These are phyloP conservation scores for Neofusicoccum parvum DNA, from an alignment of 2,329 filamentous ascomycete species.

Conservation along the genomic window DNA sequence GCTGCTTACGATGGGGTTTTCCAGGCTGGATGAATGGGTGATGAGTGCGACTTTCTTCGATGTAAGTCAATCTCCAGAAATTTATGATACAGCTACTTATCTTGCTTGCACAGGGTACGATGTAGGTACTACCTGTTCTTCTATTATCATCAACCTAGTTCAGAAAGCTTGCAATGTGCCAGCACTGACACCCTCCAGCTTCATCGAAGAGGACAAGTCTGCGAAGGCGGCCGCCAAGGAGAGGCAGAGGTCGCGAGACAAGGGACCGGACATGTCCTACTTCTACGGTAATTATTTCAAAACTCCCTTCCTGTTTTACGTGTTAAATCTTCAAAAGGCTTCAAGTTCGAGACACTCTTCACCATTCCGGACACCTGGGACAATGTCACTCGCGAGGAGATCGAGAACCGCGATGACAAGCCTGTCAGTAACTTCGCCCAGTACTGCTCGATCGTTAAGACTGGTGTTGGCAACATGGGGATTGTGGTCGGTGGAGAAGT, in stretches of 20 bases:
- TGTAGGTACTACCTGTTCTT: slow-evolving; percentile 45
- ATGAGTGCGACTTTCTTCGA: slow-evolving; percentile 95
- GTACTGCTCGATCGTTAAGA: slow-evolving; percentile 92
- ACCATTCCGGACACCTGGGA: slow-evolving; percentile 76
- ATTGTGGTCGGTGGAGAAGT: slow-evolving; percentile 91
- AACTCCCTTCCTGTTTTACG: background rate
- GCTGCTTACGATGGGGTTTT: slow-evolving; percentile 82
- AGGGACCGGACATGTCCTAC: slow-evolving; percentile 34
- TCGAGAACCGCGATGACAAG: slow-evolving; percentile 72
- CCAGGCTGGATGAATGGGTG: slow-evolving; percentile 67
- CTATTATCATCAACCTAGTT: background rate
- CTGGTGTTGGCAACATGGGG: slow-evolving; percentile 74
- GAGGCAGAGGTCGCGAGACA: background rate
- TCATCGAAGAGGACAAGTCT: slow-evolving; percentile 88
- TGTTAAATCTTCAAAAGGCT: slow-evolving; percentile 50
- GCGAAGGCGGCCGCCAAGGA: slow-evolving; percentile 57
- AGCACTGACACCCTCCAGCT: slow-evolving; percentile 54
- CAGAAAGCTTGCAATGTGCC: background rate
- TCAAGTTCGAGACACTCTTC: slow-evolving; percentile 91
- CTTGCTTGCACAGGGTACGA: slow-evolving; percentile 50
- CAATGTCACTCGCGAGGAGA: slow-evolving; percentile 70
- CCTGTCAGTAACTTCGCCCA: slow-evolving; percentile 87
- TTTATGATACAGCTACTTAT: background rate
- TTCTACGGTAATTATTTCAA: background rate
- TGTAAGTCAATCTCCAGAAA: slow-evolving; percentile 41